Base-by-base conservation (phyloP, 2,329 filamentous ascomycete genomes). In the Fusarium multiceps region DNA sequence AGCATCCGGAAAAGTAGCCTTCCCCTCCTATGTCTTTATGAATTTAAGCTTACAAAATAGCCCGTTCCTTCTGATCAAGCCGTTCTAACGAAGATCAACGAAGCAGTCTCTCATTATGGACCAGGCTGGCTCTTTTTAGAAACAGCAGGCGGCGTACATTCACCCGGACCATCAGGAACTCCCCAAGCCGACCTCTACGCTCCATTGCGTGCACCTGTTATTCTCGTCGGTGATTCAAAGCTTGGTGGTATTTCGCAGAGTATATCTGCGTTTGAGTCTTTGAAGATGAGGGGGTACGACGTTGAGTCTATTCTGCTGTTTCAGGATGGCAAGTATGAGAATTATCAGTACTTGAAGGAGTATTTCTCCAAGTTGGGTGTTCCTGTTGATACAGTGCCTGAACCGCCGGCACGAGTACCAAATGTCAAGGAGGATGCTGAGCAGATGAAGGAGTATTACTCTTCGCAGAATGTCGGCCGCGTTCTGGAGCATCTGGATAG, bases 101-200 rank as follows among this genome's bases (percentile, higher is more conserved):
- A 71, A 1, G 68, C 74, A 21, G 56, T 70, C 3, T 63, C 68
- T 4, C 75, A 80, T 2, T 80, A 84, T 57, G 82, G 82, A 56
- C 82, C 85, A 6, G 87, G 87, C n/a, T 88, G 90, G 79, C 81
- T 92, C 2, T 85, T 97, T 48, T 83, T 96, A 47, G 93, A 97
- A 77, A 96, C 93, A 3, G 93, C 93, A 2, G 93, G 93, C 1
- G 93, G 93, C 1, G 91, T 95, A 0, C 89, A 95, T 66, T 95
- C 92, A 0, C 93, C 93, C 0, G 88, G 88, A 0, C 93, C 93
- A 1, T 92, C 91, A 37, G 92, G 92, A 12, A 91, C 85, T 3
- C 89, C 91, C 0, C 93, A 97, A 75, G 92, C 90, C 4, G 93
- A 97, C 74, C 80, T 94, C 2, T 96, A 94, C 76, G 84, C 90